phyloP scores from a whole-genome alignment of 257 asterid genomes.

The Ocimum tenuiflorum region DNA sequence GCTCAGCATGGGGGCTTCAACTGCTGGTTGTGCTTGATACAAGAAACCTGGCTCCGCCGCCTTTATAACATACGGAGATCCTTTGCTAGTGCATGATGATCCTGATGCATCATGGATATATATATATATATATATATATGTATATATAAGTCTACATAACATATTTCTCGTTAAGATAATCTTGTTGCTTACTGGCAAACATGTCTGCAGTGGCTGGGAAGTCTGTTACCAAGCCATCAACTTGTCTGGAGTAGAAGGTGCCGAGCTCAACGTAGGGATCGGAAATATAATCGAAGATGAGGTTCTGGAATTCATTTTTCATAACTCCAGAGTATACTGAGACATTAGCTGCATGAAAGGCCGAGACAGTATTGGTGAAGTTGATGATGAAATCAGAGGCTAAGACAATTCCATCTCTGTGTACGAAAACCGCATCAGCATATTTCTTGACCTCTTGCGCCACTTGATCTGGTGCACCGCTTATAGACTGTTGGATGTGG shows the following conservation, averaged over 20 bases:
- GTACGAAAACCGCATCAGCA: conserved; percentile 64
- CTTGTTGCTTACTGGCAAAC: conserved; percentile 49
- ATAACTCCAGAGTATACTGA: conserved; percentile 63
- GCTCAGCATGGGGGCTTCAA: conserved; percentile 41
- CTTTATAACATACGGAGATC: conserved; percentile 16
- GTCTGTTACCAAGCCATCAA: conserved; percentile 65
- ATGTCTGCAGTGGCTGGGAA: conserved; percentile 60
- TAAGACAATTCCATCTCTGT: conserved; percentile 42
- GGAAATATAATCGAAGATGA: conserved; percentile 55
- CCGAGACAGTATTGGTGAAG: conserved; percentile 46
- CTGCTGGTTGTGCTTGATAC: conserved; percentile 21
- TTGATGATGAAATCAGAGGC: conserved; percentile 35
- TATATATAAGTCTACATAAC: too few relatives aligned
- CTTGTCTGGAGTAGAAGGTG: conserved; percentile 37
- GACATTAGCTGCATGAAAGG: conserved; percentile 68
- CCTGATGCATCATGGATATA: conserved; percentile 19
- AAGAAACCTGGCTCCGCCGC: conserved; percentile 34
- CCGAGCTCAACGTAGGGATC: conserved; percentile 76
- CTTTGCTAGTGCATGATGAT: conserved; percentile 28
- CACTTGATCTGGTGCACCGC: conserved; percentile 40
- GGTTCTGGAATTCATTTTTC: conserved; percentile 63
- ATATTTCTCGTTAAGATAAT: too few relatives aligned
- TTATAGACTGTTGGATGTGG: conserved; percentile 24
- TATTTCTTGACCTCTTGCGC: conserved; percentile 62
- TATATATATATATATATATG: too few relatives aligned